Percentiles rank a stretch among this genome's conserved stretches.
Evolutionary conservation across 164 flowering plant genomes (phyloP).

Genomic region (Kalanchoe fedtschenkoi): DNA sequence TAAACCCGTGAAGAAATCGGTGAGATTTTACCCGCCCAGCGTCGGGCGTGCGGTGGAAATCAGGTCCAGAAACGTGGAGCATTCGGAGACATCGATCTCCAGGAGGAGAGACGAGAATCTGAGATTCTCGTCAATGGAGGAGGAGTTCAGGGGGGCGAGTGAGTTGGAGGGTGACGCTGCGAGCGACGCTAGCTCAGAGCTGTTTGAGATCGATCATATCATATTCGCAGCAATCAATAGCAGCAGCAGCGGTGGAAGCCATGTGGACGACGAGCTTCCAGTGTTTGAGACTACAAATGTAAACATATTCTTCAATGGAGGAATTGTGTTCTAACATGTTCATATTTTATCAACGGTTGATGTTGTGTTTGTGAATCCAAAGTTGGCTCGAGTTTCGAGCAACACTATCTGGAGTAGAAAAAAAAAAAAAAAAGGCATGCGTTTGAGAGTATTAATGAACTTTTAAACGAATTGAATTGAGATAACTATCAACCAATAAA

Average conservation of each 20-base stretch:
- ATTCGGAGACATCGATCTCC: not conserved
- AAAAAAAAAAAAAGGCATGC: no score
- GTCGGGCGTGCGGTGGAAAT: not conserved
- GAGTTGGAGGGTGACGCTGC: slow-evolving; percentile 12
- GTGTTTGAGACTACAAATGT: slow-evolving; percentile 6
- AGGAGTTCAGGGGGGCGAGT: not conserved
- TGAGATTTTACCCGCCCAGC: slow-evolving; percentile 8
- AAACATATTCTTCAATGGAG: not conserved
- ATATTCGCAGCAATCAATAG: not conserved
- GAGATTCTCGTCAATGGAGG: not conserved
- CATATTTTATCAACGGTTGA: no score
- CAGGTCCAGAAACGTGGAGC: not conserved
- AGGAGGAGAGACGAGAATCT: slow-evolving; percentile 6
- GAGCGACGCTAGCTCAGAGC: slow-evolving; percentile 37
- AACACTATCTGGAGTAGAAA: no score
- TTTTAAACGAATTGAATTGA: no score
- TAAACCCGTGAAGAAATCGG: slow-evolving; percentile 1
- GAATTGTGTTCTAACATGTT: not conserved
- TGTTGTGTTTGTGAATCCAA: no score
- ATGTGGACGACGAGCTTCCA: slow-evolving; percentile 4
- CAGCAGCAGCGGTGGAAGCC: not conserved
- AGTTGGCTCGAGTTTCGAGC: no score
- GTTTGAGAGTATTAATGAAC: no score
- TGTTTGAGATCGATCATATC: slow-evolving; percentile 29
- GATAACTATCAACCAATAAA: no score